A percentile compares a stretch with the other conserved stretches of the same genome.
Conservation (phyloP, 2,329 filamentous ascomycete genomes). For the Trichoderma endophyticum region DNA sequence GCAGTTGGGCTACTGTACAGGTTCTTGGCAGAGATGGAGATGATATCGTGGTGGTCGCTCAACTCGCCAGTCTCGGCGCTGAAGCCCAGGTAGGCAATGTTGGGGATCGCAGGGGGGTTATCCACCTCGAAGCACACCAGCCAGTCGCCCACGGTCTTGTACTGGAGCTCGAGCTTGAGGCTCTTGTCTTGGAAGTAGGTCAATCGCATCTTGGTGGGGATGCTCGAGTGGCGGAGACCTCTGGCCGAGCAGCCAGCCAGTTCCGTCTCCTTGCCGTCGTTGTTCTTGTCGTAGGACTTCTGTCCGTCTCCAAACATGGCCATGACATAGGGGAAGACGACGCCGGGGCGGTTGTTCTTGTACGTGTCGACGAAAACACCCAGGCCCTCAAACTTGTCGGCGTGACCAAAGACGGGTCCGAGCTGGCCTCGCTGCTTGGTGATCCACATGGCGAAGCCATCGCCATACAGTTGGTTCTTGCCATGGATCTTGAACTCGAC, state of each 20-base stretch:
- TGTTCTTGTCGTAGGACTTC: conserved; percentile 85
- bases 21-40: conserved; percentile 81
- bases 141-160: conserved; percentile 89
- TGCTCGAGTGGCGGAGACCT: conserved; percentile 74
- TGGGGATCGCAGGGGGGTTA: conserved; percentile 71
- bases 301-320: conserved; percentile 94
- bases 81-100: conserved; percentile 71
- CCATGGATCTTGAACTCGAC: conserved; percentile 94
- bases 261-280: conserved; percentile 91
- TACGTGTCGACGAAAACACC: conserved; percentile 98
- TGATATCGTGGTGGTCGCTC: conserved; percentile 96
- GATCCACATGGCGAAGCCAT: conserved; percentile 97
- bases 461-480: conserved; percentile 84
- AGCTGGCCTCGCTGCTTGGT: conserved; percentile 82
- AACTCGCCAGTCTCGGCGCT: conserved; percentile 92
- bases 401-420: conserved; percentile 83
- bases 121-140: conserved; percentile 78
- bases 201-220: conserved; percentile 81
- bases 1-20: conserved; percentile 68
- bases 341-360: conserved; percentile 97
- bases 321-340: conserved; percentile 97
- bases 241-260: conserved; percentile 92
- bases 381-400: conserved; percentile 87
- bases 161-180: conserved; percentile 86
- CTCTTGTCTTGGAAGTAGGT: conserved; percentile 97